These are phyloP conservation scores for Aspergillus piperis DNA, from an alignment of 2,329 filamentous ascomycete species.

Conservation along the genomic window DNA sequence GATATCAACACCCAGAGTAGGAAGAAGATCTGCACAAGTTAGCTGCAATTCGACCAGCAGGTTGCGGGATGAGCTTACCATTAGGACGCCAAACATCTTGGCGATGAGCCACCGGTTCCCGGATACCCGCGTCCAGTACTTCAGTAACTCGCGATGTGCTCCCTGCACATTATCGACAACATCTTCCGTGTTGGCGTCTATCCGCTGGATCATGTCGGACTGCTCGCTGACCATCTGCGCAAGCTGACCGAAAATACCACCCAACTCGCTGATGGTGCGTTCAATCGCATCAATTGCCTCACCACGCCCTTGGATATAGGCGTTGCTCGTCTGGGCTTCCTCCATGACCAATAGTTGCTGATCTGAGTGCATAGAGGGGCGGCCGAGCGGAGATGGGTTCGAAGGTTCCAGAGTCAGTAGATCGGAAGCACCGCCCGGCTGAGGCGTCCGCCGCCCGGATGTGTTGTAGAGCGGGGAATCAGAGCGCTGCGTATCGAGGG, in stretches of 20 bases:
- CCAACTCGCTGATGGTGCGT: slow-evolving; percentile 88
- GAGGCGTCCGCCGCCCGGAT: slow-evolving; percentile 67
- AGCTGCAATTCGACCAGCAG: neutral
- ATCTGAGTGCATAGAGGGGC: slow-evolving; percentile 64
- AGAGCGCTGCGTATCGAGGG: slow-evolving; percentile 67
- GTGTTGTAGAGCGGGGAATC: slow-evolving; percentile 86
- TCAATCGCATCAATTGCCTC: slow-evolving; percentile 98
- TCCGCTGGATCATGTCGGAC: slow-evolving; percentile 95
- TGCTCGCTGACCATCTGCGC: slow-evolving; percentile 97
- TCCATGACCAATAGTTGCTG: slow-evolving; percentile 92
- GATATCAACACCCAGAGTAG: slow-evolving; percentile 70
- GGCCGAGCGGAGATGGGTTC: slow-evolving; percentile 49
- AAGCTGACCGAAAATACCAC: slow-evolving; percentile 88
- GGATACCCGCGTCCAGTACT: slow-evolving; percentile 93
- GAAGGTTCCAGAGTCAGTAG: slow-evolving; percentile 79
- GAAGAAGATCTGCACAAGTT: slow-evolving; percentile 67
- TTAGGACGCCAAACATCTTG: slow-evolving; percentile 77
- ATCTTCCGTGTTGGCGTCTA: slow-evolving; percentile 96
- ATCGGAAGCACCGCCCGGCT: slow-evolving; percentile 60
- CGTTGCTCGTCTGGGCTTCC: slow-evolving; percentile 80
- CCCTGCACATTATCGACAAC: slow-evolving; percentile 98
- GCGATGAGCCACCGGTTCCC: slow-evolving; percentile 95
- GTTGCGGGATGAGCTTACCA: slow-evolving; percentile 52
- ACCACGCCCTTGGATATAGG: slow-evolving; percentile 89
- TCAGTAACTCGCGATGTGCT: slow-evolving; percentile 89